Evolutionary conservation across 2,329 filamentous ascomycete species (phyloP).

Genomic region (Beauveria scarabaeidicola): DNA sequence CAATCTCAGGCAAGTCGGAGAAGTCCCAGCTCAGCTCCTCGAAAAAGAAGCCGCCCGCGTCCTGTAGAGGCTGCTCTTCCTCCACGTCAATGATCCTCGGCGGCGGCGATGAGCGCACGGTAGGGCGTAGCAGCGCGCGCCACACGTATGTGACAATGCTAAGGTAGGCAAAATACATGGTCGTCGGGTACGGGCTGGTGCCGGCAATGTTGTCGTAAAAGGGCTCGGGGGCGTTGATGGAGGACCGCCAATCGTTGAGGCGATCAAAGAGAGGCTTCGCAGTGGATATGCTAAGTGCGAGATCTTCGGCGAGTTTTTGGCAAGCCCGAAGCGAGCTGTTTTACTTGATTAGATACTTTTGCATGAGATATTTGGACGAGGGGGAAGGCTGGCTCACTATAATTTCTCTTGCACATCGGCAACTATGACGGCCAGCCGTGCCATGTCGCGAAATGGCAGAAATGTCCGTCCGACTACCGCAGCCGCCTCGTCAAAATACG

Average conservation of each 20-base stretch:
- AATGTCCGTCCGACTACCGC: not conserved
- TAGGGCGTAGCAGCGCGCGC: slow-evolving; percentile 13
- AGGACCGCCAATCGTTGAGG: slow-evolving; percentile 12
- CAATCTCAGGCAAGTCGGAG: slow-evolving; percentile 12
- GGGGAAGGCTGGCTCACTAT: slow-evolving; percentile 10
- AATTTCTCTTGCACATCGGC: slow-evolving; percentile 11
- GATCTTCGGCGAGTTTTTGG: slow-evolving; percentile 12
- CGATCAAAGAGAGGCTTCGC: slow-evolving; percentile 12
- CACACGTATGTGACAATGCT: slow-evolving; percentile 12
- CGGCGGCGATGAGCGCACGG: slow-evolving; percentile 12
- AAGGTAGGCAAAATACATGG: slow-evolving; percentile 14
- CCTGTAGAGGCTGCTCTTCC: slow-evolving; percentile 1
- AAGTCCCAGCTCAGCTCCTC: slow-evolving; percentile 14
- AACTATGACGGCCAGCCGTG: slow-evolving; percentile 11
- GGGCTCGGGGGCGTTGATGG: slow-evolving; percentile 4
- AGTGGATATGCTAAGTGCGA: slow-evolving; percentile 9
- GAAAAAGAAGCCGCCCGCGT: slow-evolving; percentile 8
- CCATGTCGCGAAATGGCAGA: slow-evolving; percentile 12
- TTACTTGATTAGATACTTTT: not conserved
- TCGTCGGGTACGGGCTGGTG: slow-evolving; percentile 2
- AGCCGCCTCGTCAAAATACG: slow-evolving; percentile 5
- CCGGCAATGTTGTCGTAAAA: not conserved
- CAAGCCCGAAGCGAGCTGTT: slow-evolving; percentile 10
- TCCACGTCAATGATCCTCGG: slow-evolving; percentile 12
- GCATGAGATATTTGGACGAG: not conserved